phyloP scores from a whole-genome alignment of 2,329 filamentous ascomycete species.

The Daldinia sp. region DNA sequence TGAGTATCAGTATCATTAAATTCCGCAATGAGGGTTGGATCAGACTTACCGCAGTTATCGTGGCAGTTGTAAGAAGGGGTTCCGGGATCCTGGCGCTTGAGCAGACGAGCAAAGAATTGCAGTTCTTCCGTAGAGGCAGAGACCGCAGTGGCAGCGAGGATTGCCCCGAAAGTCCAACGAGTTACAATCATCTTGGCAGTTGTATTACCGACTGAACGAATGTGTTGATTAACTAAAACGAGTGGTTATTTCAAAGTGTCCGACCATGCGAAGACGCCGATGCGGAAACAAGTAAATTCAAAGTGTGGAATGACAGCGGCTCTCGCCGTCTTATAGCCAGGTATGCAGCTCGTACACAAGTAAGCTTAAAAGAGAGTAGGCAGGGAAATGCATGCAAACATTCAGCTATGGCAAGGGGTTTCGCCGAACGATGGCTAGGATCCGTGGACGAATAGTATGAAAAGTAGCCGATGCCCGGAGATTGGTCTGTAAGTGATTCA shows the following conservation, averaged over 20 bases:
- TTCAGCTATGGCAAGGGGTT: conserved; percentile 29
- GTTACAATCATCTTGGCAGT: conserved; percentile 22
- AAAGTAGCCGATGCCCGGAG: conserved; percentile 33
- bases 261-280: background rate
- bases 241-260: conserved; percentile 8
- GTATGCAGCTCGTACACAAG: conserved; percentile 11
- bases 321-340: conserved; percentile 30
- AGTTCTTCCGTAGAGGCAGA: conserved; percentile 34
- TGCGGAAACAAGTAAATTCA: conserved; percentile 3
- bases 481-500: conserved; percentile 20
- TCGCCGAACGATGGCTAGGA: conserved; percentile 4
- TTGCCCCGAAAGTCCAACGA: conserved; percentile 24
- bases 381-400: conserved; percentile 10
- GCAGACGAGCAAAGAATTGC: conserved; percentile 33
- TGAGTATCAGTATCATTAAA: background rate
- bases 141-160: conserved; percentile 24
- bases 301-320: conserved; percentile 1
- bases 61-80: conserved; percentile 58
- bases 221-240: conserved; percentile 8
- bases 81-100: conserved; percentile 54
- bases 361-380: background rate
- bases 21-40: background rate
- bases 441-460: conserved; percentile 7
- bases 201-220: conserved; percentile 16
- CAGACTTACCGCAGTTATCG: conserved; percentile 59